These are phyloP conservation scores for Vararia minispora DNA, from an alignment of 768 basidiomycete genomes.

Conservation along the genomic window DNA sequence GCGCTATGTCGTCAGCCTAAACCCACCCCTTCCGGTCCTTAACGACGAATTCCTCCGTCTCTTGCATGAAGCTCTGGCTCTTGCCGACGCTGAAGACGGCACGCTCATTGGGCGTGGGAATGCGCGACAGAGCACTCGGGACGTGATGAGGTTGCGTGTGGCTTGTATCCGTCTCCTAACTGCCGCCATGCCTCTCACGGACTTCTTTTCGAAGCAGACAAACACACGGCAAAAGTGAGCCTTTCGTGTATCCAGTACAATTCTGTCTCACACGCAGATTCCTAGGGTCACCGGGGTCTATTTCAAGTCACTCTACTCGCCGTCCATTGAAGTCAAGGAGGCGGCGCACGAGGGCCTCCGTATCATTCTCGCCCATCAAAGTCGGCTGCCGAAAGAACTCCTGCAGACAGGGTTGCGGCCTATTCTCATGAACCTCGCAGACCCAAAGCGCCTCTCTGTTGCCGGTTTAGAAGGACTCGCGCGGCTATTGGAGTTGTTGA, in stretches of 20 bases:
- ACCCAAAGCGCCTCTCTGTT: constrained; percentile 88
- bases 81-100: constrained; percentile 93
- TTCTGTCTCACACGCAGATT: neutral
- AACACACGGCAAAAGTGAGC: constrained; percentile 76
- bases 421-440: constrained; percentile 95
- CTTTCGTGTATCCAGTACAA: neutral
- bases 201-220: constrained; percentile 81
- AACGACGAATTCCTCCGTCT: constrained; percentile 89
- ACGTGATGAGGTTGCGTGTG: constrained; percentile 83
- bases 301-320: constrained; percentile 96
- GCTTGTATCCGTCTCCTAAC: constrained; percentile 90
- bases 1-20: constrained; percentile 82
- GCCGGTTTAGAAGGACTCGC: constrained; percentile 90
- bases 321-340: constrained; percentile 83
- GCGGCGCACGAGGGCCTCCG: constrained; percentile 90
- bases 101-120: constrained; percentile 66
- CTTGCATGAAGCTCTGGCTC: constrained; percentile 84
- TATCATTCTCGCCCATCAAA: constrained; percentile 82
- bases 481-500: constrained; percentile 83
- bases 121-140: constrained; percentile 65
- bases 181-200: constrained; percentile 89
- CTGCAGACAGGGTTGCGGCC: constrained; percentile 92
- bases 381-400: constrained; percentile 87
- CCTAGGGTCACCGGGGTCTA: constrained; percentile 85
- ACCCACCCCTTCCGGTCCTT: constrained; percentile 83